Percentiles rank a stretch among this genome's conserved stretches.
Conservation (phyloP, 2,329 filamentous ascomycete genomes). For the Drechslerella stenobrocha region DNA sequence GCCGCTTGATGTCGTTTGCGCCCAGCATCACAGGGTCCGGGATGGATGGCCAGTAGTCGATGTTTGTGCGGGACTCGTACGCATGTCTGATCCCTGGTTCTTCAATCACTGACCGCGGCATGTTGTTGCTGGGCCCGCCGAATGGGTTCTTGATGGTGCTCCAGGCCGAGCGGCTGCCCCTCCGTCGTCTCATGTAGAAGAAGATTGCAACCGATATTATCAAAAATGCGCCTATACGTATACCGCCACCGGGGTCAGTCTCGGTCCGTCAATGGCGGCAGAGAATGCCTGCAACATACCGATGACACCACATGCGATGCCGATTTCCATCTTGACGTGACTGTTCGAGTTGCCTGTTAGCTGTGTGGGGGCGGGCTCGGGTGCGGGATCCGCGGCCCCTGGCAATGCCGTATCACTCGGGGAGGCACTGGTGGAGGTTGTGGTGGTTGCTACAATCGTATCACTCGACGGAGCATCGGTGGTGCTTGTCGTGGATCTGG, state of each 20-base stretch:
- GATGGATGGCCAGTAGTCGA: constrained; percentile 19
- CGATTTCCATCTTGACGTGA: constrained; percentile 40
- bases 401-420: constrained; percentile 10
- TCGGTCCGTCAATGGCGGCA: too few species aligned
- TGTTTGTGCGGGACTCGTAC: constrained; percentile 27
- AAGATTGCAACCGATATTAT: constrained; percentile 16
- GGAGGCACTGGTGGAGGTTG: neutral
- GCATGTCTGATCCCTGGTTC: constrained; percentile 1
- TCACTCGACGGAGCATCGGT: neutral
- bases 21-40: constrained; percentile 27
- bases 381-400: neutral
- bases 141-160: neutral
- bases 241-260: too few species aligned
- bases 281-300: constrained; percentile 16
- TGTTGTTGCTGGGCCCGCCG: constrained; percentile 9
- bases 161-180: constrained; percentile 10
- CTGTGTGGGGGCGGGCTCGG: constrained; percentile 3
- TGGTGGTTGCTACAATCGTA: neutral
- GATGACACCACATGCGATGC: constrained; percentile 31
- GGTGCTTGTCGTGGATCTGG: neutral
- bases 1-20: constrained; percentile 20
- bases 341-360: constrained; percentile 19
- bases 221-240: constrained; percentile 33
- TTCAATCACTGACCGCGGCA: constrained; percentile 23
- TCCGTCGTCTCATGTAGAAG: constrained; percentile 33